Percentiles rank a stretch among this genome's conserved stretches.
phyloP scores from a whole-genome alignment of 495 filamentous ascomycete genomes.

The Neurospora sp. region DNA sequence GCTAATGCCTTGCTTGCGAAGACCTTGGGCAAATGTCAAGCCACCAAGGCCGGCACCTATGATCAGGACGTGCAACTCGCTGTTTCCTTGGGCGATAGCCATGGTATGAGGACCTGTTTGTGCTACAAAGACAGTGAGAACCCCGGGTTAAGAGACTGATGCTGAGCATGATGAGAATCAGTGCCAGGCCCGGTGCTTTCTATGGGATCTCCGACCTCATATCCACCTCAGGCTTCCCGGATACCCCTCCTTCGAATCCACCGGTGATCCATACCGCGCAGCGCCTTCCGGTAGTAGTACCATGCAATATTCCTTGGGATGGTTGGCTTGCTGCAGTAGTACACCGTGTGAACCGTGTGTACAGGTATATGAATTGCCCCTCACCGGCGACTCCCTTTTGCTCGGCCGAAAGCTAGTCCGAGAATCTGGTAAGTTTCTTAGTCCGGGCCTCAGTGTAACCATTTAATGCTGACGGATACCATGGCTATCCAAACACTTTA shows the following conservation, averaged over 20 bases:
- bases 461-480: no score
- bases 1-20: slow-evolving; percentile 40
- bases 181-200: neutral
- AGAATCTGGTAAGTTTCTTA: neutral
- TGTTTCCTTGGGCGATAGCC: neutral
- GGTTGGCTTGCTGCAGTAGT: neutral
- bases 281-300: neutral
- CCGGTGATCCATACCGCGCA: neutral
- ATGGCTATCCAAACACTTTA: no score
- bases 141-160: neutral
- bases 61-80: slow-evolving; percentile 12
- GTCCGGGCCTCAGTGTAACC: no score
- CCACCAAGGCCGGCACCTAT: slow-evolving; percentile 26
- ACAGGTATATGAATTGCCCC: neutral
- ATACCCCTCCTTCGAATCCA: neutral
- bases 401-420: neutral
- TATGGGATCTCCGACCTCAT: neutral
- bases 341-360: neutral
- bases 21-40: slow-evolving; percentile 28
- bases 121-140: neutral
- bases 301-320: neutral
- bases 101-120: neutral
- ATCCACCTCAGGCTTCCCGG: neutral
- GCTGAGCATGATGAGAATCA: neutral
- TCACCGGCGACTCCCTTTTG: neutral